Evolutionary conservation across 1,284 basidiomycete species (phyloP), one percentile per base, ranked within the genome.

Genomic region (Marasmius sp.): DNA sequence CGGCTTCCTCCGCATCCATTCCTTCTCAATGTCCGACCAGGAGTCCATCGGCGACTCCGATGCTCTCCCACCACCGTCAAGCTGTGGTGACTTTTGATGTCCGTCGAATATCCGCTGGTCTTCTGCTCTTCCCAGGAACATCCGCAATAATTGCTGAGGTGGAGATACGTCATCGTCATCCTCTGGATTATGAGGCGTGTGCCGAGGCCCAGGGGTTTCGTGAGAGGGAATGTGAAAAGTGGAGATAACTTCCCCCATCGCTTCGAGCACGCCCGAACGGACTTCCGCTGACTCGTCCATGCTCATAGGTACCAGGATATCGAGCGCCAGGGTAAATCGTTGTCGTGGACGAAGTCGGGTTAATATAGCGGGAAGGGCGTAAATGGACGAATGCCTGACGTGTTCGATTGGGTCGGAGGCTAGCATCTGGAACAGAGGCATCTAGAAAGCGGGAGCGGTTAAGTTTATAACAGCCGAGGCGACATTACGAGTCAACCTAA

Each of bases 191-290:
- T 49, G 45, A 20, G 41, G 52, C 18, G 49, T 48, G 18, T 50
- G 52, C 11, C 37, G 57, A 22, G 49, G 20, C 20, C 27, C 27
- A 27, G 27, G 27, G 27, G 27, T 27, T 27, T 27, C 27, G 27
- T 27, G 27, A 5, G 27, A 27, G 5, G 27, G 27, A 27, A 27
- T 5, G 59, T 85, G 81, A 72, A 99, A 99, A 6, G 93, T 87
- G 73, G 93, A 88, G 65, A 98, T 87, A 27, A 96, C 86, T 73
- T 98, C 96, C 6, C 96, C 97, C 7, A 98, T 85, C 39, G 94
- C 85, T 72, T 98, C 95, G 39, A 98, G 83, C 1, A 93, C 87
- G 1, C 93, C 93, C 20, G 86, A 85, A 33, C 94, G 88, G 20
- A 98, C 94, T 18, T 86, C 81, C 6, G 85, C 77, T 22, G 85